phyloP scores from a whole-genome alignment of 1,139 yeast genomes.

The Diutina ranongensis region DNA sequence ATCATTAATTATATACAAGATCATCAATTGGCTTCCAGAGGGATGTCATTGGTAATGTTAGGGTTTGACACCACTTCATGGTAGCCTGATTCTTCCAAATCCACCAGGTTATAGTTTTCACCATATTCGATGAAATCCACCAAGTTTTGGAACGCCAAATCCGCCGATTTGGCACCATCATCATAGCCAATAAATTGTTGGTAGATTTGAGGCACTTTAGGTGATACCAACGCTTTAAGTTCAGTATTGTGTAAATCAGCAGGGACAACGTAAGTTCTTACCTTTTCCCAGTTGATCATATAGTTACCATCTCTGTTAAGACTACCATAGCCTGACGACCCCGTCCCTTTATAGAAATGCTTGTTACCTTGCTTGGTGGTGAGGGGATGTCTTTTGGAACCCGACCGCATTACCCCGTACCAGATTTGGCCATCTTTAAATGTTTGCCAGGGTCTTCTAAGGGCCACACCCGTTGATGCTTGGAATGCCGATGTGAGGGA shows the following conservation, averaged over 20 bases:
- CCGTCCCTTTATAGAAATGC: conserved; percentile 88
- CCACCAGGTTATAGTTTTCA: conserved; percentile 27
- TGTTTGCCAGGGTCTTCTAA: conserved; percentile 85
- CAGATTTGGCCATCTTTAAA: conserved; percentile 74
- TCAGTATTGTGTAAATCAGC: conserved; percentile 27
- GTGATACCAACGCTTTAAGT: conserved; percentile 63
- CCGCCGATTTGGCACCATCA: conserved; percentile 66
- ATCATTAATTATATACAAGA: not conserved
- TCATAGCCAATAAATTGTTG: conserved; percentile 60
- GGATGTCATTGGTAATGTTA: not conserved
- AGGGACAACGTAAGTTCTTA: conserved; percentile 86
- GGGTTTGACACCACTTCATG: conserved; percentile 24
- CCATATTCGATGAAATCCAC: conserved; percentile 73
- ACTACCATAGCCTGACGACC: conserved; percentile 87
- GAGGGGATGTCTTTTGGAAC: conserved; percentile 75
- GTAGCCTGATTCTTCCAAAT: conserved; percentile 26
- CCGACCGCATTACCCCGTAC: conserved; percentile 67
- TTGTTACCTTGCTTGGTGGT: conserved; percentile 94
- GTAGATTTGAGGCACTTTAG: conserved; percentile 57
- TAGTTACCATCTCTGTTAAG: conserved; percentile 68
- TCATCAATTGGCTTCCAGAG: not conserved
- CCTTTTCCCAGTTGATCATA: conserved; percentile 71
- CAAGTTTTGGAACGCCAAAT: conserved; percentile 60
- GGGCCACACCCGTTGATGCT: conserved; percentile 34
- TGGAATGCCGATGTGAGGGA: conserved; percentile 41